Conservation (phyloP, 179 eudicot genomes). For the Corrigiola litoralis region DNA sequence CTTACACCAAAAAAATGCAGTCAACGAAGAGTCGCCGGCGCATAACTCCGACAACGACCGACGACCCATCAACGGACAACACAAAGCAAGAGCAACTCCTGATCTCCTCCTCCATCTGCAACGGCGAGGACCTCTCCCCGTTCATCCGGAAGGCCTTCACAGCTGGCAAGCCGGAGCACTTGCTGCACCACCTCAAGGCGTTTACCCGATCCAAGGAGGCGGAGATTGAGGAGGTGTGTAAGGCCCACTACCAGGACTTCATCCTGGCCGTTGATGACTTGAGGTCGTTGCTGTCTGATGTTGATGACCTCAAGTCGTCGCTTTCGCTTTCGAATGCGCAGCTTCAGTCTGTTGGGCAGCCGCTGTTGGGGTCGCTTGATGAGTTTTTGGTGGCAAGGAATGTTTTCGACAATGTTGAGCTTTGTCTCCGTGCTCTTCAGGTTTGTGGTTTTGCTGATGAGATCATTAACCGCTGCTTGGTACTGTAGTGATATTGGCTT, state of each 20-base stretch:
- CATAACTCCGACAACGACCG: constrained; percentile 32
- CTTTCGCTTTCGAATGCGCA: constrained; percentile 56
- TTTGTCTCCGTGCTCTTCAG: constrained; percentile 38
- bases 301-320: constrained; percentile 71
- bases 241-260: constrained; percentile 93
- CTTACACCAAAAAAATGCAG: constrained; percentile 29
- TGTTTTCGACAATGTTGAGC: constrained; percentile 38
- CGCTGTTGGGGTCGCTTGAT: constrained; percentile 61
- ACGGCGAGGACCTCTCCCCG: constrained; percentile 83
- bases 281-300: constrained; percentile 82
- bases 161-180: constrained; percentile 69
- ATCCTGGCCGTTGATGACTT: constrained; percentile 96
- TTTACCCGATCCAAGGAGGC: constrained; percentile 68
- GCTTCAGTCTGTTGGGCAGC: constrained; percentile 63
- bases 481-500: too few species aligned
- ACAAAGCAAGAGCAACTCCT: constrained; percentile 74
- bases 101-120: constrained; percentile 78
- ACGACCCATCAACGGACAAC: constrained; percentile 32
- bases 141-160: constrained; percentile 75
- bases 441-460: constrained; percentile 27
- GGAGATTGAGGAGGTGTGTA: constrained; percentile 86
- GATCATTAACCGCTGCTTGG: too few species aligned
- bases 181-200: constrained; percentile 60
- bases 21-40: constrained; percentile 62
- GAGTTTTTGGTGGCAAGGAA: constrained; percentile 47